These are phyloP conservation scores for Euphrasia confusa DNA, from an alignment of 257 asterid genomes.

Conservation along the genomic window DNA sequence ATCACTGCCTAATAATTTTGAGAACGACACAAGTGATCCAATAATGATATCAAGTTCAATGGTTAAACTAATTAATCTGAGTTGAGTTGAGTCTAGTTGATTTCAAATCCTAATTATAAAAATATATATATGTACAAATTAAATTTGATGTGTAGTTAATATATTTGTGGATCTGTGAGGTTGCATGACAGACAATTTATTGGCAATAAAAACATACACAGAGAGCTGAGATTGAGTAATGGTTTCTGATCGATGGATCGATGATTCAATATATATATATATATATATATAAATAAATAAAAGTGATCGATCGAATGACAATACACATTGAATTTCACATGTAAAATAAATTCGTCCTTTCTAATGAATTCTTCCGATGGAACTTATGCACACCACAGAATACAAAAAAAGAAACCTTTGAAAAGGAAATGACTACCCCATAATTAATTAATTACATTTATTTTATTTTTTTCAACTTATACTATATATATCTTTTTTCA, in stretches of 20 bases:
- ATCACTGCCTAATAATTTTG: no score
- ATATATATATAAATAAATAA: no score
- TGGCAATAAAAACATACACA: slow-evolving; percentile 30
- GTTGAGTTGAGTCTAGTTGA: not conserved
- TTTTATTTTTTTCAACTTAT: no score
- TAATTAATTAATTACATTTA: not conserved
- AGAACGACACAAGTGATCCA: no score
- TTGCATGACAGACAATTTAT: slow-evolving; percentile 36
- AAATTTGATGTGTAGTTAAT: slow-evolving; percentile 10
- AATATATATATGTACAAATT: no score
- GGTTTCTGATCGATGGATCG: slow-evolving; percentile 17
- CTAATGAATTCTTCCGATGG: slow-evolving; percentile 20
- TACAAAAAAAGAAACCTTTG: slow-evolving; percentile 25
- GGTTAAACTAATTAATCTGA: no score
- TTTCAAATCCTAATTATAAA: no score
- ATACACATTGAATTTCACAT: slow-evolving; percentile 34
- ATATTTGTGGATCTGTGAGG: slow-evolving; percentile 9
- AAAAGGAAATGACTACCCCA: slow-evolving; percentile 22
- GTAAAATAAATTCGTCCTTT: slow-evolving; percentile 27
- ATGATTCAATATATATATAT: slow-evolving; percentile 1
- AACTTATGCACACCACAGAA: slow-evolving; percentile 20
- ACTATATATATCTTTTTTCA: no score
- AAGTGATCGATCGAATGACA: slow-evolving; percentile 25
- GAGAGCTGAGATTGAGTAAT: slow-evolving; percentile 19
- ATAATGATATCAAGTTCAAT: no score